A percentile compares a stretch with the other conserved stretches of the same genome.
phyloP scores from a whole-genome alignment of 202 grass and related monocot genomes.

The Setaria italica region DNA sequence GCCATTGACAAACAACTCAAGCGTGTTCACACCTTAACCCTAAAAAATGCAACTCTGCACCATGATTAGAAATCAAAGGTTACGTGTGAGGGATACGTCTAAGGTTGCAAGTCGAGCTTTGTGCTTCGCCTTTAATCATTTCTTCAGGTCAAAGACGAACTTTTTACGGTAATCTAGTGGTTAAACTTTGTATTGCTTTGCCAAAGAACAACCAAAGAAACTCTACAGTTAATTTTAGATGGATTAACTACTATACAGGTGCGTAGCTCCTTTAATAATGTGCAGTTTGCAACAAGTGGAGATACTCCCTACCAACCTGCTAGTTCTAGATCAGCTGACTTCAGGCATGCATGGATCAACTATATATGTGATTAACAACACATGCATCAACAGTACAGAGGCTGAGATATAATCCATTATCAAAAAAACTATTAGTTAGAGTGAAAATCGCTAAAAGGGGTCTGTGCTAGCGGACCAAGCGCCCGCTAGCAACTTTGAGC shows the following conservation, averaged over 20 bases:
- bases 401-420: not conserved
- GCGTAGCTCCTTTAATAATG: not conserved
- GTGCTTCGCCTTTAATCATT: slow-evolving; percentile 48
- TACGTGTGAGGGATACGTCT: slow-evolving; percentile 7
- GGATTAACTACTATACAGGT: not conserved
- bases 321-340: not conserved
- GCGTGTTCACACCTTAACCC: slow-evolving; percentile 54
- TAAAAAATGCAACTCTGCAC: slow-evolving; percentile 9
- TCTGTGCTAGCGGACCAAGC: too few relatives aligned
- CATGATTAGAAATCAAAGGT: slow-evolving; percentile 49
- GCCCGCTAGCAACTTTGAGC: too few relatives aligned
- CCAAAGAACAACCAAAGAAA: slow-evolving; percentile 27
- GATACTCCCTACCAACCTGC: not conserved
- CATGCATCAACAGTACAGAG: not conserved
- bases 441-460: too few relatives aligned
- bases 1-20: slow-evolving; percentile 46
- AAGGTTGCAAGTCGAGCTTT: slow-evolving; percentile 36
- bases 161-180: slow-evolving; percentile 34
- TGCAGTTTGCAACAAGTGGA: not conserved
- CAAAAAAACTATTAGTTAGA: not conserved
- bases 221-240: not conserved
- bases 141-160: slow-evolving; percentile 17
- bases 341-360: not conserved
- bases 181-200: slow-evolving; percentile 27
- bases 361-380: not conserved